Evolutionary conservation across 2,329 filamentous ascomycete species (phyloP).

Genomic region (Purpureocillium lavendulum): DNA sequence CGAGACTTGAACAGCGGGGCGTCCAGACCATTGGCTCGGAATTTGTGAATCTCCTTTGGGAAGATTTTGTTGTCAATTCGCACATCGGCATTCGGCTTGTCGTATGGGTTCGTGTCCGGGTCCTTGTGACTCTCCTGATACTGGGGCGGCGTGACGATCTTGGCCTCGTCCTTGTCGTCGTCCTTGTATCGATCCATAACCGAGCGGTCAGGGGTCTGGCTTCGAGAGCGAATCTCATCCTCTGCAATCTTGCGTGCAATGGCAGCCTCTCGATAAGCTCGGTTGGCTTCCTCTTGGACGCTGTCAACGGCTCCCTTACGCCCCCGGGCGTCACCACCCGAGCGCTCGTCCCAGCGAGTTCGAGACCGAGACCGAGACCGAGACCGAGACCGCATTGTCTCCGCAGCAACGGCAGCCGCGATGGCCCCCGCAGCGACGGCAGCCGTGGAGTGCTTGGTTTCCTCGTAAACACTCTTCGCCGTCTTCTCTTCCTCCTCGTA

Average conservation of each 20-base stretch:
- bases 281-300: conserved; percentile 50
- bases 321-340: conserved; percentile 25
- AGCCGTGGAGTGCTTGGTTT: conserved; percentile 37
- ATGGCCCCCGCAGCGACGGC: conserved; percentile 39
- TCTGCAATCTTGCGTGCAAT: conserved; percentile 45
- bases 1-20: conserved; percentile 31
- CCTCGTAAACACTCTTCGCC: conserved; percentile 34
- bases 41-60: conserved; percentile 38
- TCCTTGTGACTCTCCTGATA: conserved; percentile 30
- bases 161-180: conserved; percentile 23
- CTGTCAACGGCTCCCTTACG: conserved; percentile 26
- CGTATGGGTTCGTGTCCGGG: conserved; percentile 40
- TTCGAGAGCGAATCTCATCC: conserved; percentile 45
- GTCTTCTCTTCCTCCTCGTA: conserved; percentile 32
- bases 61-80: conserved; percentile 50
- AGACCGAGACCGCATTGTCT: conserved; percentile 27
- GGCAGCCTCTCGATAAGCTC: conserved; percentile 46
- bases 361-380: conserved; percentile 23
- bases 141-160: conserved; percentile 47
- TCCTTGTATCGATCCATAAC: conserved; percentile 46
- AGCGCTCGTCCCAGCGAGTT: conserved; percentile 17
- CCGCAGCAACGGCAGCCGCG: conserved; percentile 36
- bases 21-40: conserved; percentile 20
- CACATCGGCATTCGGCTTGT: conserved; percentile 55
- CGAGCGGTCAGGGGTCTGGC: conserved; percentile 41